Percentiles rank a stretch among this genome's conserved stretches.
Evolutionary conservation across 1,284 basidiomycete species (phyloP).

Genomic region (Crucibulum parvulum): DNA sequence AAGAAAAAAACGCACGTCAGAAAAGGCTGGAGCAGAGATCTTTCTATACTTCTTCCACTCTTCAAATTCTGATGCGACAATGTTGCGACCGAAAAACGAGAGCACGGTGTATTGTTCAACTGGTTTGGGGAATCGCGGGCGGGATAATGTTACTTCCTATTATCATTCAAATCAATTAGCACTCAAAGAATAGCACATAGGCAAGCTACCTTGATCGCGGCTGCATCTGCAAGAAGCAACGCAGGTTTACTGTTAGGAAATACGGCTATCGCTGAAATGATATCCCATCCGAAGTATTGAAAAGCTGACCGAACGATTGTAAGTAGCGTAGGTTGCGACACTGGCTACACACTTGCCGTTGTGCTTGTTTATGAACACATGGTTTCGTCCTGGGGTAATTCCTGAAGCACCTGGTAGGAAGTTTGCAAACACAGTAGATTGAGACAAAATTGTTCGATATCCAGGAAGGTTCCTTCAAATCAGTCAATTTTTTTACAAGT

Average conservation of each 20-base stretch:
- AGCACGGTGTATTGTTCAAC: slow-evolving; percentile 34
- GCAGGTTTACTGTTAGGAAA: slow-evolving; percentile 24
- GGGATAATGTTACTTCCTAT: slow-evolving; percentile 42
- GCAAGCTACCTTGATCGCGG: slow-evolving; percentile 38
- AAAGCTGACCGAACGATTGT: slow-evolving; percentile 12
- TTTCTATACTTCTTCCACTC: slow-evolving; percentile 67
- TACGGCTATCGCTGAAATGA: slow-evolving; percentile 32
- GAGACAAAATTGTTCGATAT: slow-evolving; percentile 29
- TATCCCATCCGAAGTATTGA: slow-evolving; percentile 35
- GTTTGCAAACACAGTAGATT: slow-evolving; percentile 23
- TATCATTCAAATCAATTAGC: neutral
- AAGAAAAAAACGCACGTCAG: slow-evolving; percentile 29
- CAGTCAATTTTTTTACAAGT: too few species aligned
- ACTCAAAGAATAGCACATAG: neutral
- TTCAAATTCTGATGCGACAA: slow-evolving; percentile 65
- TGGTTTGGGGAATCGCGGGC: slow-evolving; percentile 43
- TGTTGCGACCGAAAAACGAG: slow-evolving; percentile 53
- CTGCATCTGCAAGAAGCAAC: slow-evolving; percentile 40
- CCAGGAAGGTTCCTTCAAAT: slow-evolving; percentile 35
- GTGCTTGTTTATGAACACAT: slow-evolving; percentile 34
- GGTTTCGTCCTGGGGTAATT: slow-evolving; percentile 31
- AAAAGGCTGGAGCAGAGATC: slow-evolving; percentile 48
- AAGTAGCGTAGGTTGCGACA: neutral
- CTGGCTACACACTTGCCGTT: slow-evolving; percentile 21
- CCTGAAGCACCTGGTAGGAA: slow-evolving; percentile 32